Base-by-base conservation (phyloP, 768 basidiomycete species). In the Suillus variegatus region DNA sequence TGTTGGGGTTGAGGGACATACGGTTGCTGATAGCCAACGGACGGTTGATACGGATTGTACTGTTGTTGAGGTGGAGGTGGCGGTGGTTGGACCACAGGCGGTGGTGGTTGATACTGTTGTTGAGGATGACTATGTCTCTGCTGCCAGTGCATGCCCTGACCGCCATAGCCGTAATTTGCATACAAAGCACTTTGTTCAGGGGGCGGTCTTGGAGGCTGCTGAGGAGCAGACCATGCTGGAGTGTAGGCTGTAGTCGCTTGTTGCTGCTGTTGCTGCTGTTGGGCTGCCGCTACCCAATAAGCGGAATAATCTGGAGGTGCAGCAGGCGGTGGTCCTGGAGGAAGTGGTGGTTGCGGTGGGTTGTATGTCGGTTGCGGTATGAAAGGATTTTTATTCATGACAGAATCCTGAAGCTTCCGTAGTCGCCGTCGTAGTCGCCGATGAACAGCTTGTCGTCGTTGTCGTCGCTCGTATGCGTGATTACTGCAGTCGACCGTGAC, bases 121-220 rank as follows among this genome's bases (percentile, higher is more conserved):
- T 81, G 84, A 46, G 81, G 85, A 60, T 88, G 88, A 51, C 86
- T 88, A 52, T 89, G 89, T 70, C 89, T 88, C 63, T 86, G 84
- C 66, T 88, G 88, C 85, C 88, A 87, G 71, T 83, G 79, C 66
- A 80, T 73, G 66, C 77, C 81, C 69, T 91, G 89, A 57, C 86
- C 84, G 3, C 93, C 92, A 74, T 97, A 96, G 40, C 94, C 94
- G 73, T 96, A 96, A 74, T 95, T 95, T 1, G 93, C 93, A 73
- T 95, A 96, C 25, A 95, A 78, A 32, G 91, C 89, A 73, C 89
- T 91, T 73, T 94, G 93, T 69, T 94, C 91, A 16, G 90, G 82
- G 40, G 91, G 82, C 40, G 90, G 89, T 58, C 89, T 81, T 52
- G 88, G 84, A 43, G 87, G 84, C 57, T 88, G 54, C 73, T 88